Evolutionary conservation across 2,329 filamentous ascomycete species (phyloP), one percentile per base, ranked within the genome.

Genomic region (Calonectria pteridis): DNA sequence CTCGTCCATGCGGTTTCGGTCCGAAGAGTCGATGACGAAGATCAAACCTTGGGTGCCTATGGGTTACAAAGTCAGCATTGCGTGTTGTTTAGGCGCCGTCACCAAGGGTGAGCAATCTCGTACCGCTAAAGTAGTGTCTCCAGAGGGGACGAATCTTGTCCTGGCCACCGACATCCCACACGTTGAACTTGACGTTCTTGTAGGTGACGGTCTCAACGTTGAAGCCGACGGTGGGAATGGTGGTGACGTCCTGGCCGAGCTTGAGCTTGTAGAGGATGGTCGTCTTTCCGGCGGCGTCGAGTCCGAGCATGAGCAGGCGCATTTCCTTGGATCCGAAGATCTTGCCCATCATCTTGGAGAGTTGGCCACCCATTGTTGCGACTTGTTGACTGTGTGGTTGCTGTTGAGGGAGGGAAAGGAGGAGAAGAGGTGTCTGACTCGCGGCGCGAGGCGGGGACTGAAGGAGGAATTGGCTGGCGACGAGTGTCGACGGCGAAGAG

Each of bases 281-380:
- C 62, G 97, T 99, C 91, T 99, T 99, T 89, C 97, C 97, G 79
- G 97, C 97, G 78, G 97, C 97, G 87, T 99, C 97, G 81, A 98
- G 92, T 81, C 97, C 97, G 81, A 99, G 91, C 97, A 99, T 99
- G 84, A 98, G 89, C 85, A 99, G 93, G 83, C 96, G 94, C 95
- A 98, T 98, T 89, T 98, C 96, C 90, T 98, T 98, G 80, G 96
- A 98, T 87, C 96, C 96, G 89, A 98, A 98, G 89, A 98, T 95
- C 93, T 97, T 98, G 87, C 95, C 94, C 93, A 98, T 96, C 88
- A 98, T 93, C 89, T 98, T 98, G 82, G 95, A 98, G 85, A 98
- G 90, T 87, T 95, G 94, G 83, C 94, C 94, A 88, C 96, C 96
- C 96, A 98, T 98, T 80, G 85, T 93, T 74, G 73, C 77, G 76